Evolutionary conservation across 2,329 filamentous ascomycete genomes (phyloP).

Genomic region (Pseudocercospora pini-densiflorae): DNA sequence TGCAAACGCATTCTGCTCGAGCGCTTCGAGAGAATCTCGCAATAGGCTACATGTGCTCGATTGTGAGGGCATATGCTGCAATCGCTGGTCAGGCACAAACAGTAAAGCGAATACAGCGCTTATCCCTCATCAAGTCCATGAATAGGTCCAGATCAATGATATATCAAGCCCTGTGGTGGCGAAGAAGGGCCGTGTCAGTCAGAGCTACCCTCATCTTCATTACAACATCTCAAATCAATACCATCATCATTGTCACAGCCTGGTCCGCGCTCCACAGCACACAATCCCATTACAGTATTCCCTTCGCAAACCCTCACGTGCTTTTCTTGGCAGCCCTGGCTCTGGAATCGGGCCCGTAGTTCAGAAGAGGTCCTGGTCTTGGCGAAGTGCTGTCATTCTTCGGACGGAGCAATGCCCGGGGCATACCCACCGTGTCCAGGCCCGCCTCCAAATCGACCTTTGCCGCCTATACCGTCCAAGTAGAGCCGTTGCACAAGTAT

Average conservation of each 20-base stretch:
- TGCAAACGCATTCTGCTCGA: neutral
- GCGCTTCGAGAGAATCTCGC: neutral
- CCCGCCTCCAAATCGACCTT: slow-evolving; percentile 24
- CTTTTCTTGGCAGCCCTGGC: neutral
- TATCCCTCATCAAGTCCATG: neutral
- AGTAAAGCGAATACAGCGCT: neutral
- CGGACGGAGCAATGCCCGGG: slow-evolving; percentile 16
- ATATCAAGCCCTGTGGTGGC: slow-evolving; percentile 5
- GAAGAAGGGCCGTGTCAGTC: slow-evolving; percentile 1
- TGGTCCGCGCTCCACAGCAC: neutral
- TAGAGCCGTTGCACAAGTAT: slow-evolving; percentile 4
- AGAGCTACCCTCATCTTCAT: neutral
- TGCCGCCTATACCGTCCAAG: slow-evolving; percentile 21
- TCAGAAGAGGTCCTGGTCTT: neutral
- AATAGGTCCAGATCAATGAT: neutral
- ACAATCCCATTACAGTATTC: neutral
- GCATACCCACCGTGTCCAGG: slow-evolving; percentile 25
- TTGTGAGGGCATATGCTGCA: neutral
- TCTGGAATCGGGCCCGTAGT: slow-evolving; percentile 1
- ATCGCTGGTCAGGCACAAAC: slow-evolving; percentile 2
- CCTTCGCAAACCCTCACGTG: neutral
- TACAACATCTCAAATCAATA: slow-evolving; percentile 1
- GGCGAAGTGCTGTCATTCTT: neutral
- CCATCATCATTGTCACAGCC: neutral
- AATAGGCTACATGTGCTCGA: neutral